Percentiles rank a stretch among this genome's conserved stretches.
Evolutionary conservation across 2,329 filamentous ascomycete genomes (phyloP).

Genomic region (Diaporthe eres): DNA sequence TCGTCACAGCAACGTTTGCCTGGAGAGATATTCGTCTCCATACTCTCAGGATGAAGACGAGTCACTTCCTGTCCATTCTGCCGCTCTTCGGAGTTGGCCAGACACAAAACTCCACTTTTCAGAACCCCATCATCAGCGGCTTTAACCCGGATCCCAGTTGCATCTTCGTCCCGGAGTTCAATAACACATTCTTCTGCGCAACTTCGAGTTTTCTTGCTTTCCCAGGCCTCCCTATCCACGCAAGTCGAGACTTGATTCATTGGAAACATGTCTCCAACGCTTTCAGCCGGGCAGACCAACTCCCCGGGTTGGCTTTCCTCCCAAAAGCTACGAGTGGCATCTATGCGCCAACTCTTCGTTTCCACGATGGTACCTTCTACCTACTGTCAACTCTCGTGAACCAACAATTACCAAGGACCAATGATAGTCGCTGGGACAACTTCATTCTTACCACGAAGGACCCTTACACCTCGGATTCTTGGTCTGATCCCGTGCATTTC

Average conservation of each 20-base stretch:
- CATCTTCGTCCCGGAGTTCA: not conserved
- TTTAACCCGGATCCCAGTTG: constrained; percentile 19
- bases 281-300: not conserved
- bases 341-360: constrained; percentile 14
- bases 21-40: not conserved
- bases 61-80: not conserved
- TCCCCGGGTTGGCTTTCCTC: constrained; percentile 3
- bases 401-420: constrained; percentile 4
- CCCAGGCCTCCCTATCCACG: constrained; percentile 3
- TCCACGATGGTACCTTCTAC: constrained; percentile 10
- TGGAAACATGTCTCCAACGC: constrained; percentile 21
- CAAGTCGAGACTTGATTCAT: not conserved
- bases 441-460: constrained; percentile 4
- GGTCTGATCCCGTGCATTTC: constrained; percentile 23
- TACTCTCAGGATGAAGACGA: not conserved
- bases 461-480: not conserved
- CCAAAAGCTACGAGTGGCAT: constrained; percentile 23
- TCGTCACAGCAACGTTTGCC: too few species aligned
- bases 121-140: constrained; percentile 5
- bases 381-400: not conserved
- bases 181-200: constrained; percentile 17
- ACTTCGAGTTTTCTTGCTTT: constrained; percentile 10
- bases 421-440: constrained; percentile 10
- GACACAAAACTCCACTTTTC: constrained; percentile 8
- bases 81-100: not conserved